Base-by-base conservation (phyloP, 1,284 basidiomycete species). In the Neonothopanus nambi region DNA sequence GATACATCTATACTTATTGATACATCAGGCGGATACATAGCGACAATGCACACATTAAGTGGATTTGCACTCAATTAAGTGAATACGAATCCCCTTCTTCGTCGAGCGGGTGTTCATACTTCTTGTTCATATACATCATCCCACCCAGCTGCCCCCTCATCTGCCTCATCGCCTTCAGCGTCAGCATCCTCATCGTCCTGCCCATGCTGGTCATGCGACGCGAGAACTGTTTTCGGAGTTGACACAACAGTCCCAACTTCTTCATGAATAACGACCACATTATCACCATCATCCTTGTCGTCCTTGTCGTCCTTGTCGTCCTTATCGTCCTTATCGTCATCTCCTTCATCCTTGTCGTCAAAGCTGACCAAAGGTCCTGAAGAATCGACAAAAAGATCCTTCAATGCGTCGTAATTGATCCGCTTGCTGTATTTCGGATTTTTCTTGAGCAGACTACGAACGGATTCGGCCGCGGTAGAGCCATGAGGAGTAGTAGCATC, bases 391-490 rank as follows among this genome's bases (percentile, higher is more conserved):
- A 93, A 92, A 5, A 93, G 77, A 54, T 82, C 81, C 60, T 89
- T 87, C 49, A 94, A 79, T 0, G 90, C 91, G 60, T 90, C 86
- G 65, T 95, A 95, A 65, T 95, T 95, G 69, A 95, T 94, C 48
- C 91, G 82, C 63, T 91, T 91, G 70, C 89, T 92, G 69, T 93
- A 92, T 67, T 85, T 91, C 21, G 84, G 77, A 59, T 87, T 91
- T 70, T 91, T 90, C 75, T 89, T 88, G 61, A 94, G 75, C 35
- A 95, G 76, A 54, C 87, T 89, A 21, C 80, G 81, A 30, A 93
- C 89, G 3, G 91, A 85, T 62, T 94, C 92, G 2, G 88, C 90
- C 1, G 88, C 82, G 2, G 89, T 91, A 42, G 74, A 82, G 15
- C 87, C 90, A 42, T 82, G 80, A 0, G 90, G 82, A 4, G 82